Base-by-base conservation (phyloP, 176 grass and related monocot genomes). In the Stipa capillata region DNA sequence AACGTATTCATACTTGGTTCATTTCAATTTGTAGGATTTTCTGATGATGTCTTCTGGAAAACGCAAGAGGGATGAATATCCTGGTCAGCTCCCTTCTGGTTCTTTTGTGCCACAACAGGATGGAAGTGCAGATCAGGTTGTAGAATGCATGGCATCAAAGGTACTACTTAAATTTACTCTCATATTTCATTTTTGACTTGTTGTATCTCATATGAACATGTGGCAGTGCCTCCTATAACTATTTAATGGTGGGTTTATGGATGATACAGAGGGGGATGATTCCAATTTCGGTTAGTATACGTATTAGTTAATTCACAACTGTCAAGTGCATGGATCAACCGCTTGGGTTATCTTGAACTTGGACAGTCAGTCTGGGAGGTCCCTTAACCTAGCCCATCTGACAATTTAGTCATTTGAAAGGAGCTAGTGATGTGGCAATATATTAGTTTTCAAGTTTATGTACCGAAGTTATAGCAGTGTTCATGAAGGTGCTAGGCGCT, bases 61-160 rank as follows among this genome's bases (percentile, higher is more conserved):
- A 56, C 92, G 96, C 65, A 98, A 98, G 79, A 98, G 96, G 77
- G 88, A 91, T 84, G 92, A 95, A 64, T 89, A 91, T 79, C 72
- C 90, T 87, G 89, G 87, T 75, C 92, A 86, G 40, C 54, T 89
- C 28, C 74, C 88, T 85, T 84, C 96, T 81, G 90, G 90, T 77
- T 86, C 71, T 85, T 95, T 91, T 66, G 50, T 98, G 84, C 96
- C 96, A 56, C 96, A 98, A 71, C 96, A 98, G 88, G 96, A 98
- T 90, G 96, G 96, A 66, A 90, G 77, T 84, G 65, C 74, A 20
- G 96, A 98, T 73, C 76, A 90, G 53, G 85, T 86, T 49, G 21
- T 91, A 54, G 90, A 95, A 78, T 85, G 91, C 85, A 48, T 78
- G 82, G 90, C 85, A 40, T 73, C 83, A 68, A 72, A 82, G 82